A percentile compares a stretch with the other conserved stretches of the same genome.
These are phyloP conservation scores for Penicillium frequentans DNA, from an alignment of 2,329 filamentous ascomycete genomes.

Conservation along the genomic window DNA sequence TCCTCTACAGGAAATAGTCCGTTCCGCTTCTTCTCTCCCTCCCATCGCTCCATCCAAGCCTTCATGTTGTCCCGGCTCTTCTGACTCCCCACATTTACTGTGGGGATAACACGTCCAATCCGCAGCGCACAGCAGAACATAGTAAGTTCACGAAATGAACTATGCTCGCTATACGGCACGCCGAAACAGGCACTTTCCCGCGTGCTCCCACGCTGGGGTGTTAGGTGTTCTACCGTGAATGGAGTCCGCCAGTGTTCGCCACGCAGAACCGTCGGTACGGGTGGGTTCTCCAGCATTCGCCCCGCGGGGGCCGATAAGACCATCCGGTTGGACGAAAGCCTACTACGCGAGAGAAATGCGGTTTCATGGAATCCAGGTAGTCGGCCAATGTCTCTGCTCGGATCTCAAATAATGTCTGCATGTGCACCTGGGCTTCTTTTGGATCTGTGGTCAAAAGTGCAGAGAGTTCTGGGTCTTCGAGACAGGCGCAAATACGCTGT, in stretches of 20 bases:
- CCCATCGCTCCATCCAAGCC: constrained; percentile 65
- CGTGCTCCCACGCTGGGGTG: constrained; percentile 80
- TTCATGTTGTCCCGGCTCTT: constrained; percentile 67
- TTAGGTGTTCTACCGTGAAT: constrained; percentile 71
- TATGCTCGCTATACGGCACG: constrained; percentile 95
- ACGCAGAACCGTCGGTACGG: constrained; percentile 65
- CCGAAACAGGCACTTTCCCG: constrained; percentile 83
- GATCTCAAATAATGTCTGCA: constrained; percentile 95
- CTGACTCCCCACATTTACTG: constrained; percentile 76
- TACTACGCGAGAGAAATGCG: constrained; percentile 80
- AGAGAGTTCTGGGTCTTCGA: constrained; percentile 81
- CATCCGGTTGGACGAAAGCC: constrained; percentile 92
- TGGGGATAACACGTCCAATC: constrained; percentile 89
- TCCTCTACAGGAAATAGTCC: constrained; percentile 54
- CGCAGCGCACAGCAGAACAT: constrained; percentile 87
- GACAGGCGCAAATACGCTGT: constrained; percentile 76
- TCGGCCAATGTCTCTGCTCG: constrained; percentile 85
- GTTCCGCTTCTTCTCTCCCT: constrained; percentile 61
- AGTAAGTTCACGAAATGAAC: constrained; percentile 88
- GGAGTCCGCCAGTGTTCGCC: constrained; percentile 72
- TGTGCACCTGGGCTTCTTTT: constrained; percentile 87
- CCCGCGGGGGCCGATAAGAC: constrained; percentile 79
- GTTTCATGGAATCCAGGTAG: constrained; percentile 77
- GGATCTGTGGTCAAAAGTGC: constrained; percentile 77
- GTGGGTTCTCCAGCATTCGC: constrained; percentile 61